Base-by-base conservation (phyloP, 257 asterid species). In the Solanum habrochaites region DNA sequence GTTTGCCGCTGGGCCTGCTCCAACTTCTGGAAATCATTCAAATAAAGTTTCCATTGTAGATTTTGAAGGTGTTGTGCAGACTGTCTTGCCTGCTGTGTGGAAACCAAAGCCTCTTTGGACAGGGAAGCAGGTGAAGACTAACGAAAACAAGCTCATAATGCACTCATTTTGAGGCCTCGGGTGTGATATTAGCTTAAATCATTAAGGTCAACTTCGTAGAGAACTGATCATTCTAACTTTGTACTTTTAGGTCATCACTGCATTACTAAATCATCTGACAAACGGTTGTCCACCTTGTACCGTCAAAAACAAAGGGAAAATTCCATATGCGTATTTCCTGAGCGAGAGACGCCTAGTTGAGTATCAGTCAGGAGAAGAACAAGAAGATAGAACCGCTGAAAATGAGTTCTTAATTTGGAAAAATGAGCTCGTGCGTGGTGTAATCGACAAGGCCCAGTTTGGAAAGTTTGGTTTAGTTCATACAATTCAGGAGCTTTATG, bases 101-200 rank as follows among this genome's bases (percentile, higher is more conserved):
- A 95, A 96, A 90, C 99, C 99, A 69, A 91, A 90, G 90, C 99
- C 98, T 87, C 98, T 96, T 88, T 97, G 99, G 99, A 97, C 99
- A 12, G 99, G 99, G 88, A 97, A 97, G 84, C 99, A 97, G 99
- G 99, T 97, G 83, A 89, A 81, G 69, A 83, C 80, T 69, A 27
- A 13, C 27, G 11, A 49, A 74, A n/a, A 43, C 40, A 85, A 66
- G 83, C 83, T 31, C n/a, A n/a, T 23, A 86, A 6, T 69, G 42
- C 78, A 86, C 16, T 66, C 89, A 70, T 69, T 69, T 15, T 83
- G 43, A 86, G 27, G 60, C 62, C 81, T 81, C 84, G 67, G 49
- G 77, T 75, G 89, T 47, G 42, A 56, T 37, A 42, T 81, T 52
- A 81, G 69, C 37, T 39, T 81, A 81, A 81, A 49, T 81, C 29